Evolutionary conservation across 371 early-diverging fungal genomes (phyloP), one percentile per base, ranked within the genome.

Genomic region (Rhizopus microsporus): DNA sequence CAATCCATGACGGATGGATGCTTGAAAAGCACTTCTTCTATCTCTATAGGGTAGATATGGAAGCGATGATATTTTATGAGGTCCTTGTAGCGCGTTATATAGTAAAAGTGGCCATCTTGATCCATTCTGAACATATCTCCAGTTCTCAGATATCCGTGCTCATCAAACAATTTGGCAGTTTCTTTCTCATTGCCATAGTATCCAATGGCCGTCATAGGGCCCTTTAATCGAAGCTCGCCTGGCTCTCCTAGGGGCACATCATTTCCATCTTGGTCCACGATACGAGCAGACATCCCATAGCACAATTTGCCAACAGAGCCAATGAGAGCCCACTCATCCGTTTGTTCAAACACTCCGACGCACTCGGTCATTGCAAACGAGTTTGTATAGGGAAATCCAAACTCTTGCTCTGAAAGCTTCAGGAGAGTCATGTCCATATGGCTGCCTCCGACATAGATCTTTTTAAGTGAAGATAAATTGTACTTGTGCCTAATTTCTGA

Each of bases 151-250:
- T 86, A 95, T 1, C 90, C 91, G 30, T 86, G 84, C 0, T 57
- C 5, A 50, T 87, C 88, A 54, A 95, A 84, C 0, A 88, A 83
- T 1, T 84, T 81, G 13, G 65, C 63, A 5, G 92, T 93, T 4
- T 91, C 93, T 47, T 86, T 68, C 15, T 75, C 74, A 43, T 88
- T 85, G 52, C 87, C 84, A 15, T 84, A 66, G 39, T 92, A 90
- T 0, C 90, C 91, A 29, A 78, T 75, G 92, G 93, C 92, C 9
- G 93, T 76, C 54, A 88, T 91, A 4, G 94, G 90, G 0, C 96
- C 93, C n/a, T 85, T 80, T 52, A 95, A 54, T 55, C 91, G 79
- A 55, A 94, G 75, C 67, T 93, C 93, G 9, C 93, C 93, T 0
- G 23, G 23, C 43, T 81, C 56, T 8, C 74, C 78, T 5, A 49